A percentile compares a stretch with the other conserved stretches of the same genome.
Evolutionary conservation across 2,329 filamentous ascomycete species (phyloP).

Genomic region (Chaetoscypha palmicola): DNA sequence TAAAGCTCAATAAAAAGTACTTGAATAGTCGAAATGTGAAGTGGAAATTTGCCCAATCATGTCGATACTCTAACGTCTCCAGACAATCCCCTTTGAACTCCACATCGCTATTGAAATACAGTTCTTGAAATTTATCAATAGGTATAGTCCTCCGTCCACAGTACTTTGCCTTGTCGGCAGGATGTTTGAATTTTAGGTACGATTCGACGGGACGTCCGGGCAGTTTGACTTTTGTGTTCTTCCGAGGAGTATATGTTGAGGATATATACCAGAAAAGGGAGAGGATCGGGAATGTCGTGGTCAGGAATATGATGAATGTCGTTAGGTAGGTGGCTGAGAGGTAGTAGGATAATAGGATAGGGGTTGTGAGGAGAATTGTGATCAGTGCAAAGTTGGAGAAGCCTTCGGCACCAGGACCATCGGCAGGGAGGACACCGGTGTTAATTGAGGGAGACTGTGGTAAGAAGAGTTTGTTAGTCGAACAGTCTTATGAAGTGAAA

Average conservation of each 20-base stretch:
- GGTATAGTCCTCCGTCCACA: slow-evolving; percentile 73
- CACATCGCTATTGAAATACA: slow-evolving; percentile 93
- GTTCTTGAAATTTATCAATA: slow-evolving; percentile 92
- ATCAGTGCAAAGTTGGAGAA: slow-evolving; percentile 82
- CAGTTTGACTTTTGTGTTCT: slow-evolving; percentile 83
- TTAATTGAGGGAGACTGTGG: slow-evolving; percentile 77
- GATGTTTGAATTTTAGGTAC: slow-evolving; percentile 75
- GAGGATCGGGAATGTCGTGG: slow-evolving; percentile 74
- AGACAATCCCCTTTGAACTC: slow-evolving; percentile 92
- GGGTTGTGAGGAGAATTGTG: slow-evolving; percentile 61
- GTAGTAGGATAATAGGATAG: slow-evolving; percentile 75
- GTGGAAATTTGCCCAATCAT: slow-evolving; percentile 93
- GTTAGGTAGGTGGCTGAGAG: slow-evolving; percentile 81
- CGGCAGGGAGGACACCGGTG: slow-evolving; percentile 88
- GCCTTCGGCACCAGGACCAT: slow-evolving; percentile 72
- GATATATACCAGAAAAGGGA: slow-evolving; percentile 73
- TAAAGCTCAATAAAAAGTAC: slow-evolving; percentile 80
- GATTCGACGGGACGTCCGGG: slow-evolving; percentile 84
- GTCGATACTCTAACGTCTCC: slow-evolving; percentile 84
- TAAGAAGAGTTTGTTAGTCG: not conserved
- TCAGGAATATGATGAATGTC: slow-evolving; percentile 73
- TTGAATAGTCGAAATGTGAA: slow-evolving; percentile 82
- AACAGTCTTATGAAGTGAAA: not conserved
- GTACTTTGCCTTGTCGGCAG: slow-evolving; percentile 57
- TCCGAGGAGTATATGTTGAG: slow-evolving; percentile 76